Evolutionary conservation across 2,329 filamentous ascomycete genomes (phyloP), one percentile per base, ranked within the genome.

Genomic region (Exserohilum rostratum): DNA sequence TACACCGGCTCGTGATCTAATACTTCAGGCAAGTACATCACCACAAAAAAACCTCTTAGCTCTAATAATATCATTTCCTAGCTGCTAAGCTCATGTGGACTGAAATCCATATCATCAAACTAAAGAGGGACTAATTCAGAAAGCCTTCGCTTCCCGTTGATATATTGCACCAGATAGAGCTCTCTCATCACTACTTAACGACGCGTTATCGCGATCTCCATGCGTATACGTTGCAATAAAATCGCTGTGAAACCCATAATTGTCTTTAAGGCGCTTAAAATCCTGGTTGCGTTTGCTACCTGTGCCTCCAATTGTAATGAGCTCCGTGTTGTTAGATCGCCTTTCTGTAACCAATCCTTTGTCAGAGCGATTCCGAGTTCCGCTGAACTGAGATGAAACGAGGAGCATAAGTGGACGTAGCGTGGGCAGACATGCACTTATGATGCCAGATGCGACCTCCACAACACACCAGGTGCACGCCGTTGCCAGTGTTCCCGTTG

Each of bases 381-480:
- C 52, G 46, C 47, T 43, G 40, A 61, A 56, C n/a, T 54, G 46
- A n/a, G 34, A 43, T 15, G 49, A 62, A 9, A 58, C 34, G n/a
- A 54, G 37, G n/a, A 48, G 42, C 51, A 62, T 53, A 2, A 62
- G 49, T 7, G 60, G 60, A 2, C 55, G 60, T 4, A 61, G 33
- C 2, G 57, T 62, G 6, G 57, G 57, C 5, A 62, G 50, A 47
- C 52, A 60, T 6, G 57, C 57, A 44, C 55, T 58, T 34, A 58
- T 62, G 33, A 62, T 50, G n/a, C 57, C 55, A 22, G 30, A 50
- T 3, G 60, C 54, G 15, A 61, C 55, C 43, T 58, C 57, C 6
- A 61, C 55, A 29, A 57, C 60, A 20, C 54, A 54, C 60, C 57
- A 62, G 9, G 50, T 57, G 50, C 59, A 60, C 6, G 57, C 50